Evolutionary conservation across 495 filamentous ascomycete genomes (phyloP).

Genomic region (Hypoxylon perforatum): DNA sequence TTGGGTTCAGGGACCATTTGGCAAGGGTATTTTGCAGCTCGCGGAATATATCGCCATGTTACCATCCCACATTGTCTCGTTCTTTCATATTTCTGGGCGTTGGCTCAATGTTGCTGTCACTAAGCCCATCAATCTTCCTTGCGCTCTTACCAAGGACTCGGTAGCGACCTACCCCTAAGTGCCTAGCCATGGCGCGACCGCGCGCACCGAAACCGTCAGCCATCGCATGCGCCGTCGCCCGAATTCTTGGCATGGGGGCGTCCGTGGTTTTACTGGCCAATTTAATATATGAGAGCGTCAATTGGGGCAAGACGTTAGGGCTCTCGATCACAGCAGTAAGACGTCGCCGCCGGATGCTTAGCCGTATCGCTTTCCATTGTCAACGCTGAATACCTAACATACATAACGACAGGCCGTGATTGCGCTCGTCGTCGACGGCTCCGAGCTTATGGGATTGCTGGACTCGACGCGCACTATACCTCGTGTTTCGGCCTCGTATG

Average conservation of each 20-base stretch:
- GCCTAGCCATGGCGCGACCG: conserved; percentile 35
- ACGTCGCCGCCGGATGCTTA: background rate
- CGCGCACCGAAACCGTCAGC: conserved; percentile 27
- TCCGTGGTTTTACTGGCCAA: conserved; percentile 43
- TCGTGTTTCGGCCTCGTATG: conserved; percentile 23
- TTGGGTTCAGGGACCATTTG: conserved; percentile 4
- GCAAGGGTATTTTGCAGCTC: conserved; percentile 16
- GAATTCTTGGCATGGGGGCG: conserved; percentile 38
- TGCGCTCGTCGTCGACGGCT: conserved; percentile 36
- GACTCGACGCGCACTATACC: conserved; percentile 40
- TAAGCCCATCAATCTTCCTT: background rate
- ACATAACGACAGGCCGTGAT: conserved; percentile 31
- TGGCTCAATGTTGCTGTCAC: conserved; percentile 2
- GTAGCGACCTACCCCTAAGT: no score
- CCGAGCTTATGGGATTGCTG: conserved; percentile 36
- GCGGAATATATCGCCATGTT: conserved; percentile 27
- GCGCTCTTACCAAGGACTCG: background rate
- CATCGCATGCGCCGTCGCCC: conserved; percentile 28
- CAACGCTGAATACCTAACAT: conserved; percentile 16
- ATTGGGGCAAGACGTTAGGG: conserved; percentile 38
- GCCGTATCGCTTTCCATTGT: background rate
- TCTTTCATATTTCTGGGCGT: conserved; percentile 9
- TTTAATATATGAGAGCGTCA: conserved; percentile 40
- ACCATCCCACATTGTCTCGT: conserved; percentile 16
- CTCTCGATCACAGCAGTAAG: conserved; percentile 38